phyloP scores from a whole-genome alignment of 2,329 filamentous ascomycete genomes.

The Celoporthe dispersa region DNA sequence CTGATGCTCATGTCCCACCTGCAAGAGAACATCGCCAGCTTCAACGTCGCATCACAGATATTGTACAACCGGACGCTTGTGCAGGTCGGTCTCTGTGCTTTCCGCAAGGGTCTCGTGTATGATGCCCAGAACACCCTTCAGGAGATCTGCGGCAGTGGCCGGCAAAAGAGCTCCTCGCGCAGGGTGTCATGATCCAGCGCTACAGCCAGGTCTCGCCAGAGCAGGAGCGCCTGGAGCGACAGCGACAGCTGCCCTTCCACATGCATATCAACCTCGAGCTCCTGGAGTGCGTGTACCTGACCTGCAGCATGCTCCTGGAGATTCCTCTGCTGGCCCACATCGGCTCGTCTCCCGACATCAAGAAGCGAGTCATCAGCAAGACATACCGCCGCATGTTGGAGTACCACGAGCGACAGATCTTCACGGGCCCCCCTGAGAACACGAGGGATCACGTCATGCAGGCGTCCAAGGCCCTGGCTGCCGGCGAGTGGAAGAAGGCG shows the following conservation, averaged over 20 bases:
- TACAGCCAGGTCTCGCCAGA: constrained; percentile 96
- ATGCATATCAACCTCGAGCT: constrained; percentile 99
- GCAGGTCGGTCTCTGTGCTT: constrained; percentile 96
- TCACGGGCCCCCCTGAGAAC: constrained; percentile 97
- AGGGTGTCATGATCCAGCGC: constrained; percentile 97
- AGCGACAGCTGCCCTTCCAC: constrained; percentile 97
- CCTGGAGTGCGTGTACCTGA: constrained; percentile 96
- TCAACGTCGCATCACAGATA: constrained; percentile 96
- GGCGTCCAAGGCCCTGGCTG: constrained; percentile 93
- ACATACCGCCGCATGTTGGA: constrained; percentile 99
- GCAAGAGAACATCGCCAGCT: constrained; percentile 95
- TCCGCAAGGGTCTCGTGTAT: constrained; percentile 95
- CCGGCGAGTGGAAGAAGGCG: constrained; percentile 98
- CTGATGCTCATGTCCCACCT: constrained; percentile 99
- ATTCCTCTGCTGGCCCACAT: constrained; percentile 96
- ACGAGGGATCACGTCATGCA: constrained; percentile 99
- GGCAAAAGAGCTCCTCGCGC: constrained; percentile 97
- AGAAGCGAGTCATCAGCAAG: constrained; percentile 98
- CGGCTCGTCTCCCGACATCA: constrained; percentile 93
- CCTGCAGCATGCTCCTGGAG: constrained; percentile 98
- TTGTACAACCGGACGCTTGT: constrained; percentile 98
- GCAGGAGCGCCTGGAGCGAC: constrained; percentile 95
- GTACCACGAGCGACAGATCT: constrained; percentile 99
- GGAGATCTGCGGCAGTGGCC: constrained; percentile 95
- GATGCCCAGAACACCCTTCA: constrained; percentile 97